phyloP scores from a whole-genome alignment of 1,139 yeast species.

The Taphrina confusa region DNA sequence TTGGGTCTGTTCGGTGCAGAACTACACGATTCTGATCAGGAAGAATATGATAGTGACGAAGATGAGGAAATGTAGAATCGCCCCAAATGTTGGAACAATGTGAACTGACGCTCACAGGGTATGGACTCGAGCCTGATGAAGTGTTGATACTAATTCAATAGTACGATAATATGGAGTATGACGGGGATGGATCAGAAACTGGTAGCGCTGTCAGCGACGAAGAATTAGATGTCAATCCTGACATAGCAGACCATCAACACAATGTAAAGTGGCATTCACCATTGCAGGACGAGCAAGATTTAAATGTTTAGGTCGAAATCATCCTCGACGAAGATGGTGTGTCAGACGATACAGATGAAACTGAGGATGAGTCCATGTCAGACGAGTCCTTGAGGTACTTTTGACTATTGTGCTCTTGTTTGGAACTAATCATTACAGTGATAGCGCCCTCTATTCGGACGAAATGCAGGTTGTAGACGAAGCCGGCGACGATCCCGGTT shows the following conservation, averaged over 20 bases:
- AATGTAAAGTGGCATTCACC: slow-evolving; percentile 10
- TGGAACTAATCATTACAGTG: not conserved
- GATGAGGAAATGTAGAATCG: slow-evolving; percentile 40
- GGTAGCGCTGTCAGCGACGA: slow-evolving; percentile 43
- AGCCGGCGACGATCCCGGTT: slow-evolving; percentile 12
- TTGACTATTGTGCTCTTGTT: not conserved
- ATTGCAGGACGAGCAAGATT: too few species aligned
- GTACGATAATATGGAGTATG: slow-evolving; percentile 40
- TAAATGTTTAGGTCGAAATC: slow-evolving; percentile 41
- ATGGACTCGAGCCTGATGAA: slow-evolving; percentile 24
- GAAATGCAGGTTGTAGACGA: slow-evolving; percentile 26
- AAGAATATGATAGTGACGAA: slow-evolving; percentile 43
- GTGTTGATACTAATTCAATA: slow-evolving; percentile 23
- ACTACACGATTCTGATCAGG: slow-evolving; percentile 52
- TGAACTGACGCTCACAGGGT: slow-evolving; percentile 39
- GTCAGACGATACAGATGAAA: slow-evolving; percentile 41
- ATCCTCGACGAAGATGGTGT: slow-evolving; percentile 44
- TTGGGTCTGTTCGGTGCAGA: slow-evolving; percentile 80
- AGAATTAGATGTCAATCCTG: slow-evolving; percentile 46
- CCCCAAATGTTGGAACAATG: not conserved
- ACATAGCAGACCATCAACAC: slow-evolving; percentile 40
- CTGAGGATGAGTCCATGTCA: slow-evolving; percentile 38
- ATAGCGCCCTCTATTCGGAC: slow-evolving; percentile 12
- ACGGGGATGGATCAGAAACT: slow-evolving; percentile 41
- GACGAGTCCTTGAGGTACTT: slow-evolving; percentile 6